Percentiles rank a stretch among this genome's conserved stretches.
Evolutionary conservation across 331 rosid species (phyloP).

Genomic region (Rosa hybrid): DNA sequence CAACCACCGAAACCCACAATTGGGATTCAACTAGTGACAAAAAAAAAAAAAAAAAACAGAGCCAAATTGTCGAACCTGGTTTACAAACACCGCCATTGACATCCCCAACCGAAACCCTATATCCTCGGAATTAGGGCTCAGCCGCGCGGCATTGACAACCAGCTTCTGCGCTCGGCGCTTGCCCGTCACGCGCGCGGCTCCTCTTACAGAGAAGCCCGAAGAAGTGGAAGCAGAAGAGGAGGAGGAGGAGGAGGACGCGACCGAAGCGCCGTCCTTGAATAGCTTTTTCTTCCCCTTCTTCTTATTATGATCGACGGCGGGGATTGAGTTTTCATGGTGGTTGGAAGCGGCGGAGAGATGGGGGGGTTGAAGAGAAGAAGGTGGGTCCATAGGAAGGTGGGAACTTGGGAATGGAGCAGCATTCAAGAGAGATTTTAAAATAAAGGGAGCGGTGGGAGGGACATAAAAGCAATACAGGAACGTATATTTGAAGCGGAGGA

Average conservation of each 20-base stretch:
- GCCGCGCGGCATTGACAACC: slow-evolving; percentile 34
- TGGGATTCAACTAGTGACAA: neutral
- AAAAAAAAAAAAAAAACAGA: neutral
- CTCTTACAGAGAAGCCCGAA: slow-evolving; percentile 20
- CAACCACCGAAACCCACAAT: neutral
- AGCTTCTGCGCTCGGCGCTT: slow-evolving; percentile 64
- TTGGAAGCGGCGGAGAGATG: neutral
- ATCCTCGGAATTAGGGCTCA: slow-evolving; percentile 39
- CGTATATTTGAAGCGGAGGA: neutral
- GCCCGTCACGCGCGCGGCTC: slow-evolving; percentile 22
- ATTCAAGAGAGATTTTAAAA: neutral
- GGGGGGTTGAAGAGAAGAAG: slow-evolving; percentile 4
- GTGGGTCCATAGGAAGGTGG: slow-evolving; percentile 10
- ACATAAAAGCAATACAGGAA: neutral
- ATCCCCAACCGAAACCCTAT: slow-evolving; percentile 79
- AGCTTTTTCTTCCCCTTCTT: slow-evolving; percentile 14
- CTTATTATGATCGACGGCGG: neutral
- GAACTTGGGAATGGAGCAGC: neutral
- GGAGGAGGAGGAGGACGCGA: slow-evolving; percentile 19
- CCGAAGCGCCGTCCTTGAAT: slow-evolving; percentile 29
- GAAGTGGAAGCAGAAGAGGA: slow-evolving; percentile 33
- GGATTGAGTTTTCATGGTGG: slow-evolving; percentile 2
- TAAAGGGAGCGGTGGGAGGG: neutral
- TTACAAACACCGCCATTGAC: slow-evolving; percentile 76
- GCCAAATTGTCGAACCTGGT: slow-evolving; percentile 54